Evolutionary conservation across 345 rosid species (phyloP).

Genomic region (Turnera subulata): DNA sequence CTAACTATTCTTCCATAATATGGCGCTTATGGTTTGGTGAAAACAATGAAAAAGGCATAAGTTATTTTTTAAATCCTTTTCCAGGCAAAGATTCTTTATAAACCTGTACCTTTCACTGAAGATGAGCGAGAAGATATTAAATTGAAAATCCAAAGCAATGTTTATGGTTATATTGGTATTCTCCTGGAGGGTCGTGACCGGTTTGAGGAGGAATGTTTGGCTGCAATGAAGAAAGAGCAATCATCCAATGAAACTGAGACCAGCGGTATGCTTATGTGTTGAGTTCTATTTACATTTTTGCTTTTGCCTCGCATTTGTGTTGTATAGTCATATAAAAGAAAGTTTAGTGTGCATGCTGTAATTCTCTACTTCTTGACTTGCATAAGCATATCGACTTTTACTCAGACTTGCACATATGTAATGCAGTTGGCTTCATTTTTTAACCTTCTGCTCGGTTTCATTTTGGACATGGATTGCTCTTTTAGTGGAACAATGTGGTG

Average conservation of each 20-base stretch:
- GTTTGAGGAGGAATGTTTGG: slow-evolving; percentile 82
- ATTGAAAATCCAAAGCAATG: slow-evolving; percentile 78
- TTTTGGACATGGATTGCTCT: too few species aligned
- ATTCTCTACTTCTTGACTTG: too few species aligned
- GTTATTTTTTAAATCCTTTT: slow-evolving; percentile 6
- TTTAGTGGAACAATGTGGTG: too few species aligned
- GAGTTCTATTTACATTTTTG: slow-evolving; percentile 6
- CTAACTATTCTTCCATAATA: neutral
- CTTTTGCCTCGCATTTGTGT: neutral
- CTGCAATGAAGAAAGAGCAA: slow-evolving; percentile 31
- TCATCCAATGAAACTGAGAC: slow-evolving; percentile 26
- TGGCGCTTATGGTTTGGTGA: neutral
- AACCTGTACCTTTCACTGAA: slow-evolving; percentile 70
- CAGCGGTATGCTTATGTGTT: slow-evolving; percentile 29
- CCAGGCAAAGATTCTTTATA: slow-evolving; percentile 96
- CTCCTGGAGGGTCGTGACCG: slow-evolving; percentile 97
- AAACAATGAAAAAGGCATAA: neutral
- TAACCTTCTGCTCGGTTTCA: too few species aligned
- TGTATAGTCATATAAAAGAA: too few species aligned
- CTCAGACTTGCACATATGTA: too few species aligned
- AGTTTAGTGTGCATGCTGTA: too few species aligned
- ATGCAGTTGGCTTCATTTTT: too few species aligned
- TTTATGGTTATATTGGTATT: slow-evolving; percentile 85
- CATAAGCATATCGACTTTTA: too few species aligned
- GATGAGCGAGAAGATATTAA: slow-evolving; percentile 84